These are phyloP conservation scores for Cynara cardunculus DNA, from an alignment of 129 eudicot genomes.

Conservation along the genomic window DNA sequence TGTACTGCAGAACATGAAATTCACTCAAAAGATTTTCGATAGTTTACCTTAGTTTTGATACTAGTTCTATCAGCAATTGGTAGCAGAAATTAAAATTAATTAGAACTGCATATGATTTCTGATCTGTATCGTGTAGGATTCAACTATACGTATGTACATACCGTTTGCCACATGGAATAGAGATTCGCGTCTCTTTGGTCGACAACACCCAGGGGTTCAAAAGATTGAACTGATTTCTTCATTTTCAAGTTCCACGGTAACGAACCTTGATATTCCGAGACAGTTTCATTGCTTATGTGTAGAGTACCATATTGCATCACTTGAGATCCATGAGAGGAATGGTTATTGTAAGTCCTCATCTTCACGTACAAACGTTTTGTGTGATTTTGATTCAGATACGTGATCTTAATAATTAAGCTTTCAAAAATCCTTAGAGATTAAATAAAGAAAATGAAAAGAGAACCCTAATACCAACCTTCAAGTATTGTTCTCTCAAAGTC, in stretches of 20 bases:
- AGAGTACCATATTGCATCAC: neutral
- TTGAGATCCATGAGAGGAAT: neutral
- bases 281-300: neutral
- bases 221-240: neutral
- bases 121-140: neutral
- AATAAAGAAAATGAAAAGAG: neutral
- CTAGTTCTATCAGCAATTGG: neutral
- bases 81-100: too few relatives aligned
- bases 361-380: neutral
- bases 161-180: neutral
- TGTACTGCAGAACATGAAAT: constrained; percentile 4
- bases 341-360: neutral
- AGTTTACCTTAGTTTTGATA: neutral
- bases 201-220: neutral
- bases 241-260: neutral
- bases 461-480: neutral
- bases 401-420: neutral
- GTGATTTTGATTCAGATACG: neutral
- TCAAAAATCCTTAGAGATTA: neutral
- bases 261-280: neutral
- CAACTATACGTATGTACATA: neutral
- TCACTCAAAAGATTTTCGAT: neutral
- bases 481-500: neutral
- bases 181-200: neutral
- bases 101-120: too few relatives aligned